Evolutionary conservation across 1,284 basidiomycete genomes (phyloP).

Genomic region (Ceratobasidium sp.): DNA sequence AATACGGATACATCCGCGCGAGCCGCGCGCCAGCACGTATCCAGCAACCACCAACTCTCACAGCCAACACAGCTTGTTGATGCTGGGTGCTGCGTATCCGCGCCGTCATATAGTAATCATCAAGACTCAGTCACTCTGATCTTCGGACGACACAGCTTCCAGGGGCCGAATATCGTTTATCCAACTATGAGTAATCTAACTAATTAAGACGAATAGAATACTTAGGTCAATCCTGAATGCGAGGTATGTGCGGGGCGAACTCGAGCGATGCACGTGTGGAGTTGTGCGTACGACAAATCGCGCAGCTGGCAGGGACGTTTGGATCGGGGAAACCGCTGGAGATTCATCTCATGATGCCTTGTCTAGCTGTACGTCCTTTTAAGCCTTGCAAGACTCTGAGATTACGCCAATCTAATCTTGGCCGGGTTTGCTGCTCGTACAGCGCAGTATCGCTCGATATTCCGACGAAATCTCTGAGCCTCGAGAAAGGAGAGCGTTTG

Average conservation of each 20-base stretch:
- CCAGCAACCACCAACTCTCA: too few species aligned
- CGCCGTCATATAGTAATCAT: background rate
- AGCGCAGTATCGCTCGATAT: conserved; percentile 5
- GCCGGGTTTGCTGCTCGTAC: conserved; percentile 10
- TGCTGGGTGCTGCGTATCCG: background rate
- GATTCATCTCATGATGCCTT: conserved; percentile 20
- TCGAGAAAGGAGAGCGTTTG: conserved; percentile 2
- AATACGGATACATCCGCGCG: too few species aligned
- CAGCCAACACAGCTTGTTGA: too few species aligned
- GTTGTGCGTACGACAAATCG: background rate
- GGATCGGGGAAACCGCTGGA: background rate
- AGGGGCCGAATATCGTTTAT: background rate
- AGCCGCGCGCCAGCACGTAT: too few species aligned
- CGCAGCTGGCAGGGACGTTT: background rate
- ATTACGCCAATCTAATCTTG: too few species aligned
- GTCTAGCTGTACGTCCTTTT: background rate
- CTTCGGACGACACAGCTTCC: background rate
- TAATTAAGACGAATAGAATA: too few species aligned
- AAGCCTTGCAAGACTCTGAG: background rate
- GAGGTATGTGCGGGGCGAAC: background rate
- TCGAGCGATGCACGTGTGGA: conserved; percentile 9
- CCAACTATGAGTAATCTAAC: background rate
- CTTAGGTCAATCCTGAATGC: too few species aligned
- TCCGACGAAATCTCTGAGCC: background rate
- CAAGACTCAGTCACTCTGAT: background rate